A percentile compares a stretch with the other conserved stretches of the same genome.
phyloP scores from a whole-genome alignment of 2,329 filamentous ascomycete species.

The Aspergillus flavus region DNA sequence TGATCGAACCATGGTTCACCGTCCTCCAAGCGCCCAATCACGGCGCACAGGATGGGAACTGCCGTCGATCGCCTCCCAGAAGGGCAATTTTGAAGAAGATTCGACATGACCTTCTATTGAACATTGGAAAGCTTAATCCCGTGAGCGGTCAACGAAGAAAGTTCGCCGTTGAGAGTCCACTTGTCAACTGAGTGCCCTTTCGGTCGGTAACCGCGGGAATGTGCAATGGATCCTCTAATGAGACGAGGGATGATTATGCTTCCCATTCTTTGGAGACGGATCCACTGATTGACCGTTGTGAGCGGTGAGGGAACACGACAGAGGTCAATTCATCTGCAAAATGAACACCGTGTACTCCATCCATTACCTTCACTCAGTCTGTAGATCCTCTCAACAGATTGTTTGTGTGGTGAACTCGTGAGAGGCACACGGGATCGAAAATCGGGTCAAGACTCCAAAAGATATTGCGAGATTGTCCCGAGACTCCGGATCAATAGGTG shows the following conservation, averaged over 20 bases:
- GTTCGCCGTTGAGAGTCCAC: background rate
- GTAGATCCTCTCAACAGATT: background rate
- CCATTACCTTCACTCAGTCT: background rate
- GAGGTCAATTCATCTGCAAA: background rate
- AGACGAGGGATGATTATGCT: background rate
- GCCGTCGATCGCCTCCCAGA: background rate
- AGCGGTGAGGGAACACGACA: background rate
- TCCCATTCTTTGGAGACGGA: background rate
- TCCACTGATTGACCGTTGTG: slow-evolving; percentile 1
- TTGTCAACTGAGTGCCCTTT: background rate
- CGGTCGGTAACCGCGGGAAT: background rate
- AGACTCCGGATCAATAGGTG: background rate
- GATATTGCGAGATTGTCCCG: background rate
- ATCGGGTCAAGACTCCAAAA: too few species aligned
- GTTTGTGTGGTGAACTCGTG: too few species aligned
- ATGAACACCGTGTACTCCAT: background rate
- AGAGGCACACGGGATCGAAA: background rate
- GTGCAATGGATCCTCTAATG: background rate
- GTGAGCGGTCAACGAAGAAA: background rate
- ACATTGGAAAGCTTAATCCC: background rate
- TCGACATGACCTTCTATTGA: background rate
- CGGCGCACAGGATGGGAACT: background rate
- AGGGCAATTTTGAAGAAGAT: background rate
- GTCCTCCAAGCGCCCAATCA: background rate
- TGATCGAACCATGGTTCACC: background rate